Conservation (phyloP, 129 eudicot genomes). For the Apium graveolens region DNA sequence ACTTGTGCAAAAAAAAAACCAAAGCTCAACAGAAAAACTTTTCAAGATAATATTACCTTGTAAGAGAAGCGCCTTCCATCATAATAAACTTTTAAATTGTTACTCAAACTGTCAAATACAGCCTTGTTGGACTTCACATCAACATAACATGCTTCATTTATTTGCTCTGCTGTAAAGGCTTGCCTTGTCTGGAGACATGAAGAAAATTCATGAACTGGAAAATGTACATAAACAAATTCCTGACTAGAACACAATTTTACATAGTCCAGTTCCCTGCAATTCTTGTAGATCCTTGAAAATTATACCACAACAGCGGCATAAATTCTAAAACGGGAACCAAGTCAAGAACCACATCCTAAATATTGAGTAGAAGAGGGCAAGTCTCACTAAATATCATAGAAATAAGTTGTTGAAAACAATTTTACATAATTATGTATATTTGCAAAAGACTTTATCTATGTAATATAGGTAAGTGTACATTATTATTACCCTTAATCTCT, state of each 20-base stretch:
- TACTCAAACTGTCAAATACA: slow-evolving; percentile 81
- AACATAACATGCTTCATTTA: slow-evolving; percentile 39
- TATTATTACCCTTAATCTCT: neutral
- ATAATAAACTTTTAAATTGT: slow-evolving; percentile 65
- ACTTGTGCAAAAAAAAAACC: neutral
- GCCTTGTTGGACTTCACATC: slow-evolving; percentile 68
- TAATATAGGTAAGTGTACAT: neutral
- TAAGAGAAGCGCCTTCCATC: slow-evolving; percentile 72
- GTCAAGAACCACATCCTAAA: neutral
- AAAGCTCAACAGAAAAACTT: neutral
- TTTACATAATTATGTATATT: neutral
- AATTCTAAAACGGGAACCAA: neutral
- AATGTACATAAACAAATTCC: neutral
- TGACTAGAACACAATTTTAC: neutral
- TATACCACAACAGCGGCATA: neutral
- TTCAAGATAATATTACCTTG: slow-evolving; percentile 43
- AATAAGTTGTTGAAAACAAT: neutral
- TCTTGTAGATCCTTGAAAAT: neutral
- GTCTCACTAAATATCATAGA: neutral
- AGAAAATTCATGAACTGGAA: slow-evolving; percentile 10
- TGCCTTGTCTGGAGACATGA: slow-evolving; percentile 33
- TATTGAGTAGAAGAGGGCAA: neutral
- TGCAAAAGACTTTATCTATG: neutral
- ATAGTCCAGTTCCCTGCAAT: neutral
- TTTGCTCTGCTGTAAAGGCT: slow-evolving; percentile 48